Evolutionary conservation across 202 grass and related monocot genomes (phyloP).

Genomic region (Saccharum hybrid): DNA sequence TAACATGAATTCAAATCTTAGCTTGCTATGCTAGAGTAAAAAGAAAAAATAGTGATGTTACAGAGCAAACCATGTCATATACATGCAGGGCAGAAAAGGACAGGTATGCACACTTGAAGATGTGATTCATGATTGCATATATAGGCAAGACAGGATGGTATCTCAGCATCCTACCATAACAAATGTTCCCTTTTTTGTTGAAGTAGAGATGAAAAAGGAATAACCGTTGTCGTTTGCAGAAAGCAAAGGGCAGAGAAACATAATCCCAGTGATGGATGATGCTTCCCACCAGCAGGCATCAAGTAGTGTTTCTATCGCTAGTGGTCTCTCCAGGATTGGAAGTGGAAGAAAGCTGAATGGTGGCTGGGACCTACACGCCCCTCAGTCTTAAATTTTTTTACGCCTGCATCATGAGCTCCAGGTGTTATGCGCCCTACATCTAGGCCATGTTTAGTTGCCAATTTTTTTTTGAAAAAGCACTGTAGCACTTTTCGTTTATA

Average conservation of each 20-base stretch:
- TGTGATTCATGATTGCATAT: neutral
- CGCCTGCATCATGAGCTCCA: conserved; percentile 19
- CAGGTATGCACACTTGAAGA: neutral
- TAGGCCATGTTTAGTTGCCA: too few species aligned
- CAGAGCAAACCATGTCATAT: neutral
- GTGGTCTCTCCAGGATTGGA: neutral
- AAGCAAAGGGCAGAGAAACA: neutral
- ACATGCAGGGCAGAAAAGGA: neutral
- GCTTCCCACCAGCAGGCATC: conserved; percentile 11
- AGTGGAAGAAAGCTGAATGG: conserved; percentile 13
- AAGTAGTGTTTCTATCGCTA: conserved; percentile 9
- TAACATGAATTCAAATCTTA: neutral
- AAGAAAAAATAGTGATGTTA: neutral
- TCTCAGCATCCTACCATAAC: neutral
- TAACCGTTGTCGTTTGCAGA: neutral
- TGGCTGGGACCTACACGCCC: conserved; percentile 12
- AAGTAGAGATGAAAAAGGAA: neutral
- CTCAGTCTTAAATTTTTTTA: neutral
- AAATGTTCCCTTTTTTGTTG: neutral
- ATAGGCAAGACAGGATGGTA: neutral
- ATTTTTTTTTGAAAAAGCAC: too few species aligned
- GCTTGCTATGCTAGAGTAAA: neutral
- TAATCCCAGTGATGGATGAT: conserved; percentile 14
- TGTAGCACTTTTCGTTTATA: too few species aligned
- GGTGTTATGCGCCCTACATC: neutral